These are phyloP conservation scores for Sanguinoderma infundibulare DNA, from an alignment of 1,284 basidiomycete species.

Conservation along the genomic window DNA sequence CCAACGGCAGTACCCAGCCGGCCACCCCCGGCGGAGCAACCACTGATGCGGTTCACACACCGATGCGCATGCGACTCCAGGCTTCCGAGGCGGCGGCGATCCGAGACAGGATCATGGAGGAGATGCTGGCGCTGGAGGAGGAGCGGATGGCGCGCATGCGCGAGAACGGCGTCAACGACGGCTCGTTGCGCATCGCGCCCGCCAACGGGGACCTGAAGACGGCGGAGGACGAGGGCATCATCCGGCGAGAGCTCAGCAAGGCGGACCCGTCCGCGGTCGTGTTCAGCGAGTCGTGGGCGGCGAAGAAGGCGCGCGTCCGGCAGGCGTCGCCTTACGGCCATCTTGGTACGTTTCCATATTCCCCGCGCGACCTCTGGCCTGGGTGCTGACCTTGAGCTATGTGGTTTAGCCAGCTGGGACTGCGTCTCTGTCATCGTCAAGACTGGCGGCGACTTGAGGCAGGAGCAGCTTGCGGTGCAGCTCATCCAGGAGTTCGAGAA, in stretches of 20 bases:
- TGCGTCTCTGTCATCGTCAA: constrained; percentile 98
- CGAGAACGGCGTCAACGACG: constrained; percentile 62
- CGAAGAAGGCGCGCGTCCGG: constrained; percentile 95
- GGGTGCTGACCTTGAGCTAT: constrained; percentile 1
- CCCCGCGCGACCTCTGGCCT: not conserved
- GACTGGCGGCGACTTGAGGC: constrained; percentile 94
- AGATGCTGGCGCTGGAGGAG: constrained; percentile 97
- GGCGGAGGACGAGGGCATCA: constrained; percentile 89
- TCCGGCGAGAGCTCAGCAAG: constrained; percentile 92
- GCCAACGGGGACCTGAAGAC: constrained; percentile 56
- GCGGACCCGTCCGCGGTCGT: constrained; percentile 96
- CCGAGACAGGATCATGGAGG: constrained; percentile 95
- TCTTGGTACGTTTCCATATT: constrained; percentile 59
- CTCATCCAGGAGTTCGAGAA: constrained; percentile 92
- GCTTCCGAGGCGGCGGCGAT: constrained; percentile 88
- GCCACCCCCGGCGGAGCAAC: constrained; percentile 34
- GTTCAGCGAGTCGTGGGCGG: constrained; percentile 94
- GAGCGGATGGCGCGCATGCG: constrained; percentile 96
- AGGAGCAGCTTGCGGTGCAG: constrained; percentile 97
- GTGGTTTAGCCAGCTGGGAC: constrained; percentile 66
- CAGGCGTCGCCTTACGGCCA: constrained; percentile 95
- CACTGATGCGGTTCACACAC: constrained; percentile 26
- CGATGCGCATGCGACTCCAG: constrained; percentile 69
- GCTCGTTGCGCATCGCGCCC: constrained; percentile 55
- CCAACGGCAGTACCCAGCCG: constrained; percentile 35